phyloP scores from a whole-genome alignment of 345 rosid genomes.

The Camelina sativa region DNA sequence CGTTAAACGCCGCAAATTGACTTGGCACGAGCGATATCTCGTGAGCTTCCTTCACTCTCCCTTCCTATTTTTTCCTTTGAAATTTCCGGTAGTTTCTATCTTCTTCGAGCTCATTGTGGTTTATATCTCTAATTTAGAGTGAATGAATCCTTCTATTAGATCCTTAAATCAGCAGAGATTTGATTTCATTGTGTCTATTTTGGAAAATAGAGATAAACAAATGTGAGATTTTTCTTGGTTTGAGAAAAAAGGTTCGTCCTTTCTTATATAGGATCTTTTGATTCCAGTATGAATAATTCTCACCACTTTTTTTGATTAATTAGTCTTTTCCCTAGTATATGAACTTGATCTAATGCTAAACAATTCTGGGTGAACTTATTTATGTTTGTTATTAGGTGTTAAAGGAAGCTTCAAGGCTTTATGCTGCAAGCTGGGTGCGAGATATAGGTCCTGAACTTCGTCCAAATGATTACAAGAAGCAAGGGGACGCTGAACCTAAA shows the following conservation, averaged over 20 bases:
- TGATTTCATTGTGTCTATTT: not conserved
- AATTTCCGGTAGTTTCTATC: not conserved
- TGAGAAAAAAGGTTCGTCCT: slow-evolving; percentile 4
- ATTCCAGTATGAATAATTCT: not conserved
- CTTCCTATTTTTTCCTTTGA: not conserved
- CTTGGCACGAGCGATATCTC: slow-evolving; percentile 73
- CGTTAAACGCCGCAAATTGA: slow-evolving; percentile 70
- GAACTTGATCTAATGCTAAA: slow-evolving; percentile 7
- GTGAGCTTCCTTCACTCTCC: slow-evolving; percentile 44
- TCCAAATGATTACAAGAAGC: slow-evolving; percentile 78
- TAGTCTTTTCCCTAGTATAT: not conserved
- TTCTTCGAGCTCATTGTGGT: slow-evolving; percentile 3
- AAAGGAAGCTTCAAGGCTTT: slow-evolving; percentile 92
- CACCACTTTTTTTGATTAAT: not conserved
- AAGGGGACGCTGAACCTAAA: slow-evolving; percentile 53
- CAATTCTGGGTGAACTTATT: not conserved
- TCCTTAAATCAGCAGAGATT: not conserved
- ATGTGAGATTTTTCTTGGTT: slow-evolving; percentile 8
- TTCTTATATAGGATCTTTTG: not conserved
- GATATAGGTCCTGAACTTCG: slow-evolving; percentile 96
- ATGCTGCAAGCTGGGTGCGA: slow-evolving; percentile 90
- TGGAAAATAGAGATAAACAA: not conserved
- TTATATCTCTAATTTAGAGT: not conserved
- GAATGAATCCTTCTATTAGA: not conserved
- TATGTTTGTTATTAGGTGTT: slow-evolving; percentile 55